phyloP scores from a whole-genome alignment of 768 basidiomycete species.

The Rhizopogon rudus region DNA sequence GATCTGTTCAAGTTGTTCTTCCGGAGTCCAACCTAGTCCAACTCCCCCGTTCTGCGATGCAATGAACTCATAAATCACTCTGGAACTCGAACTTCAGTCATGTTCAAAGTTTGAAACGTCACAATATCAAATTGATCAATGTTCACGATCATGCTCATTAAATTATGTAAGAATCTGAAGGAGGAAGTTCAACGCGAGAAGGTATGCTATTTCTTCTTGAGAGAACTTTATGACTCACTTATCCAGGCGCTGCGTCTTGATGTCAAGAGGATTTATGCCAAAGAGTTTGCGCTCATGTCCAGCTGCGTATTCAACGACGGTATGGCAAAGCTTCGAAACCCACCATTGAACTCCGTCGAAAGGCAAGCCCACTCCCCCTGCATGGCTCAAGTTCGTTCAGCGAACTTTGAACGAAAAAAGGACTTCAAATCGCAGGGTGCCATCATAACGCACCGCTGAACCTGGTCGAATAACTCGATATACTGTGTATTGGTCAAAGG shows the following conservation, averaged over 20 bases:
- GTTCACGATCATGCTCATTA: conserved; percentile 13
- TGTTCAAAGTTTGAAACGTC: no score
- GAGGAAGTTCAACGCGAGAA: conserved; percentile 59
- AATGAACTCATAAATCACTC: no score
- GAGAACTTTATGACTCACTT: not conserved
- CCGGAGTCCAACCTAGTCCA: no score
- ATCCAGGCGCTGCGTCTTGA: conserved; percentile 48
- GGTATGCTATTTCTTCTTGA: conserved; percentile 25
- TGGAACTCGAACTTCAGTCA: no score
- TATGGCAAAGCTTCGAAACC: conserved; percentile 56
- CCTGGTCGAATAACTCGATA: no score
- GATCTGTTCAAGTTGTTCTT: no score
- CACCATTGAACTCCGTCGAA: conserved; percentile 50
- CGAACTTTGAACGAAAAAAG: no score
- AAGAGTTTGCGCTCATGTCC: conserved; percentile 81
- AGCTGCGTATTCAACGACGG: conserved; percentile 68
- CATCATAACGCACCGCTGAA: no score
- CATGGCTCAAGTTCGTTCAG: conserved; percentile 45
- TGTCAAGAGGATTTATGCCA: conserved; percentile 53
- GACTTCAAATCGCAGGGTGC: no score
- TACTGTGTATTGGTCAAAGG: no score
- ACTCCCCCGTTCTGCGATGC: no score
- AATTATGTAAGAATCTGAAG: conserved; percentile 58
- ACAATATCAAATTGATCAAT: no score
- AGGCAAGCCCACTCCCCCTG: conserved; percentile 44